phyloP scores from a whole-genome alignment of 768 basidiomycete genomes.

The Strobilomyces confusus region DNA sequence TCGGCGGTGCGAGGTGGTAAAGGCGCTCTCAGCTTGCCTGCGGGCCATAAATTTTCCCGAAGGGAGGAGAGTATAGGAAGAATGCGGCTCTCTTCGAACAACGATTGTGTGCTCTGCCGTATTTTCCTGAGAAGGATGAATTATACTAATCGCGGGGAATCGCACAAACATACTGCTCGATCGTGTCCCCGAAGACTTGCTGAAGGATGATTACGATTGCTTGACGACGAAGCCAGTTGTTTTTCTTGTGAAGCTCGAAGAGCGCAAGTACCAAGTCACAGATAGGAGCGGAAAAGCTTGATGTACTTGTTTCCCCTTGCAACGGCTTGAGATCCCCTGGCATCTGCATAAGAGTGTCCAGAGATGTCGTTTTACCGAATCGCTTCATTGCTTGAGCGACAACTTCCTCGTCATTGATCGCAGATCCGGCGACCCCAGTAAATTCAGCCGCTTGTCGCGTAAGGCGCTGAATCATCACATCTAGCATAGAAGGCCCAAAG shows the following conservation, averaged over 20 bases:
- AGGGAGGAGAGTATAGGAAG: slow-evolving; percentile 63
- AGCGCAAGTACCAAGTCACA: slow-evolving; percentile 90
- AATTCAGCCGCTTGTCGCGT: slow-evolving; percentile 88
- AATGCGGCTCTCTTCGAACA: slow-evolving; percentile 67
- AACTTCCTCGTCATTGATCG: slow-evolving; percentile 78
- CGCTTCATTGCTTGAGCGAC: slow-evolving; percentile 75
- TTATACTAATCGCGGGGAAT: not conserved
- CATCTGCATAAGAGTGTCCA: slow-evolving; percentile 68
- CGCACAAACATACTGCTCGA: slow-evolving; percentile 69
- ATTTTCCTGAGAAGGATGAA: slow-evolving; percentile 61
- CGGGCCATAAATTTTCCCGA: slow-evolving; percentile 79
- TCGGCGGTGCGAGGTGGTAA: slow-evolving; percentile 66
- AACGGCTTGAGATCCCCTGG: slow-evolving; percentile 76
- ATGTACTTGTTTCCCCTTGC: slow-evolving; percentile 85
- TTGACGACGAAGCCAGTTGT: slow-evolving; percentile 94
- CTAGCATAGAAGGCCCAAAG: slow-evolving; percentile 93
- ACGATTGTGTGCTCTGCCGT: slow-evolving; percentile 65
- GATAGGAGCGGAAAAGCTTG: slow-evolving; percentile 89
- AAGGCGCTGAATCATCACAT: slow-evolving; percentile 89
- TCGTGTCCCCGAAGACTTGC: slow-evolving; percentile 92
- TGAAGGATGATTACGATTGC: slow-evolving; percentile 96
- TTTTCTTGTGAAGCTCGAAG: slow-evolving; percentile 93
- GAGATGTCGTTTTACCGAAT: slow-evolving; percentile 59
- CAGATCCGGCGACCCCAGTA: slow-evolving; percentile 76
- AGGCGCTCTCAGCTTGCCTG: slow-evolving; percentile 65